Evolutionary conservation across 2,329 filamentous ascomycete genomes (phyloP).

Genomic region (Simplicillium aogashimaense): DNA sequence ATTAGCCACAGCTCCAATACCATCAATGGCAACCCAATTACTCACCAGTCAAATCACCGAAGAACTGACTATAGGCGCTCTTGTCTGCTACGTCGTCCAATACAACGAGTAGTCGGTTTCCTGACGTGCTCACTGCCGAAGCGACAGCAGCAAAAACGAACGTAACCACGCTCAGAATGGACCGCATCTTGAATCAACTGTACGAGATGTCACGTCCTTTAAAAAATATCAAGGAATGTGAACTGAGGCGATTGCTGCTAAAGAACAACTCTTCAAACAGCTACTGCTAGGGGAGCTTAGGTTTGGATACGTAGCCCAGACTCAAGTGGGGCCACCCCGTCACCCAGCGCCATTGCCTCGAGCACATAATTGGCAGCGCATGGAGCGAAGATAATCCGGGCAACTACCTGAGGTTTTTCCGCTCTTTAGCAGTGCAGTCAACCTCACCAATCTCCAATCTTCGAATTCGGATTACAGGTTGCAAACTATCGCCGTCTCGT

Average conservation of each 20-base stretch:
- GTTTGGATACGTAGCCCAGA: constrained; percentile 23
- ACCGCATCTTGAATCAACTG: constrained; percentile 50
- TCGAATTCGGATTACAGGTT: too few species aligned
- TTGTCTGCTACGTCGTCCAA: constrained; percentile 76
- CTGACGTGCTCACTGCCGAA: constrained; percentile 69
- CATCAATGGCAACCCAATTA: constrained; percentile 1
- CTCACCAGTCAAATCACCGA: constrained; percentile 61
- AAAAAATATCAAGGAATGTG: too few species aligned
- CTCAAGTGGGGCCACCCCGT: background rate
- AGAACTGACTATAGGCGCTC: constrained; percentile 72
- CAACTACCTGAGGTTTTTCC: background rate
- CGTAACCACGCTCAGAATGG: constrained; percentile 60
- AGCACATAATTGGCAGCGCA: background rate
- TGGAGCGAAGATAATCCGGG: background rate
- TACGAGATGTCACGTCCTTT: too few species aligned
- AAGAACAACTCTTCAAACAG: background rate
- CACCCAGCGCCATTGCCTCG: too few species aligned
- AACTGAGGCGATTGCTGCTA: too few species aligned
- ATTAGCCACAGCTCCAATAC: constrained; percentile 9
- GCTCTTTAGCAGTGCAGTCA: background rate
- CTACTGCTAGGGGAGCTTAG: constrained; percentile 12
- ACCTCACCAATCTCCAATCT: too few species aligned
- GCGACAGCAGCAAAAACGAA: constrained; percentile 57
- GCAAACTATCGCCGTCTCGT: too few species aligned
- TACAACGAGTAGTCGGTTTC: constrained; percentile 74